Evolutionary conservation across 2,329 filamentous ascomycete species (phyloP).

Genomic region (Colletotrichum graminicola): DNA sequence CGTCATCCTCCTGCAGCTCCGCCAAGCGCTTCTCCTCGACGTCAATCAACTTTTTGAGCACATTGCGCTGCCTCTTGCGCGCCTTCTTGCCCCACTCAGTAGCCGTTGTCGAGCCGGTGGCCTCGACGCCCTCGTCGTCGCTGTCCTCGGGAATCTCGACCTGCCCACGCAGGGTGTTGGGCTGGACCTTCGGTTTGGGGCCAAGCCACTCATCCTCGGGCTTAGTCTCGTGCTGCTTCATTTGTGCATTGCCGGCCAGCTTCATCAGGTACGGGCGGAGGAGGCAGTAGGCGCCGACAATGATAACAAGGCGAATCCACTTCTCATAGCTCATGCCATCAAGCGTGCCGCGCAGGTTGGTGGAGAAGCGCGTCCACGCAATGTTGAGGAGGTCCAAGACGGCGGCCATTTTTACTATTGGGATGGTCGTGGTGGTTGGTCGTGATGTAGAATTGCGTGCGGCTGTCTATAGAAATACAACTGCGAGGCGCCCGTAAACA

Average conservation of each 20-base stretch:
- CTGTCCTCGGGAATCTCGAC: constrained; percentile 66
- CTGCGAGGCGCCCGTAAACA: not conserved
- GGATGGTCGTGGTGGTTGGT: not conserved
- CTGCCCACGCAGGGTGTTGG: constrained; percentile 73
- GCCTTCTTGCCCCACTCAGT: constrained; percentile 79
- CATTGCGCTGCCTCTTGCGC: constrained; percentile 74
- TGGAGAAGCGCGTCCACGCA: constrained; percentile 44
- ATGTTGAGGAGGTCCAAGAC: constrained; percentile 32
- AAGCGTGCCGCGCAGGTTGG: constrained; percentile 64
- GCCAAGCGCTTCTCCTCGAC: constrained; percentile 70
- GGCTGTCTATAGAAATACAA: not conserved
- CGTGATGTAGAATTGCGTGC: not conserved
- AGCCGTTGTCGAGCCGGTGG: constrained; percentile 59
- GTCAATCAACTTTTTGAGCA: constrained; percentile 75
- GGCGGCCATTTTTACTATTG: constrained; percentile 25
- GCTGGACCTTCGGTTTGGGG: constrained; percentile 67
- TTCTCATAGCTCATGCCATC: constrained; percentile 63
- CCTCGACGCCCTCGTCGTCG: constrained; percentile 63
- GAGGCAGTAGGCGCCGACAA: constrained; percentile 80
- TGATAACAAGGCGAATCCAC: constrained; percentile 77
- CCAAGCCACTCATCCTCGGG: constrained; percentile 63
- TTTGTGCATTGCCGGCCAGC: constrained; percentile 72
- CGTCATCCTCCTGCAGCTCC: constrained; percentile 70
- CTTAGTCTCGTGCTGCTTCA: constrained; percentile 68
- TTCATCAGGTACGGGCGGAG: constrained; percentile 81